These are phyloP conservation scores for Poronia punctata DNA, from an alignment of 495 filamentous ascomycete genomes.

Conservation along the genomic window DNA sequence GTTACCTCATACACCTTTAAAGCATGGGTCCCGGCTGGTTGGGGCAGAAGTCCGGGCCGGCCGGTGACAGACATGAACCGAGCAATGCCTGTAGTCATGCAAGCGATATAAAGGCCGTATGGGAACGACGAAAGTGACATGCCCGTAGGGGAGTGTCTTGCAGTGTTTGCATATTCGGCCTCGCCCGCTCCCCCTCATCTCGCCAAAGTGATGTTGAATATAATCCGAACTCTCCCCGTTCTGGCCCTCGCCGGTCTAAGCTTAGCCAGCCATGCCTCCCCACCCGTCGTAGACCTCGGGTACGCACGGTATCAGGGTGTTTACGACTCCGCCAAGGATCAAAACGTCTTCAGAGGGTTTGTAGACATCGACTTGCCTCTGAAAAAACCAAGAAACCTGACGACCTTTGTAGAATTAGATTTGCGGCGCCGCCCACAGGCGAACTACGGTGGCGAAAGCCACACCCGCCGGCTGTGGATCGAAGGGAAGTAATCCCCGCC, in stretches of 20 bases:
- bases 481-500: conserved; percentile 18
- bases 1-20: too few relatives aligned
- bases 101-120: too few relatives aligned
- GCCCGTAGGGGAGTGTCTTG: too few relatives aligned
- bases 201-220: conserved; percentile 7
- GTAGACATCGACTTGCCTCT: too few relatives aligned
- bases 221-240: not conserved
- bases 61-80: too few relatives aligned
- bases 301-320: conserved; percentile 26
- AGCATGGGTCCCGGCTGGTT: too few relatives aligned
- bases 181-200: too few relatives aligned
- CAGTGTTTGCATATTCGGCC: too few relatives aligned
- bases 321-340: conserved; percentile 14
- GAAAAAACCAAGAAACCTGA: conserved; percentile 1
- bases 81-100: too few relatives aligned
- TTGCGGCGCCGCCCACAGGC: conserved; percentile 25
- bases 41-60: too few relatives aligned
- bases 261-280: conserved; percentile 1
- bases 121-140: too few relatives aligned
- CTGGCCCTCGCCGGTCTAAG: conserved; percentile 1
- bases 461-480: conserved; percentile 16
- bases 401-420: conserved; percentile 19
- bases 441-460: conserved; percentile 27
- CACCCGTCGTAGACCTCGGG: conserved; percentile 25
- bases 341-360: conserved; percentile 25